Base-by-base conservation (phyloP, 805 yeast species). In the Lipomyces starkeyi region DNA sequence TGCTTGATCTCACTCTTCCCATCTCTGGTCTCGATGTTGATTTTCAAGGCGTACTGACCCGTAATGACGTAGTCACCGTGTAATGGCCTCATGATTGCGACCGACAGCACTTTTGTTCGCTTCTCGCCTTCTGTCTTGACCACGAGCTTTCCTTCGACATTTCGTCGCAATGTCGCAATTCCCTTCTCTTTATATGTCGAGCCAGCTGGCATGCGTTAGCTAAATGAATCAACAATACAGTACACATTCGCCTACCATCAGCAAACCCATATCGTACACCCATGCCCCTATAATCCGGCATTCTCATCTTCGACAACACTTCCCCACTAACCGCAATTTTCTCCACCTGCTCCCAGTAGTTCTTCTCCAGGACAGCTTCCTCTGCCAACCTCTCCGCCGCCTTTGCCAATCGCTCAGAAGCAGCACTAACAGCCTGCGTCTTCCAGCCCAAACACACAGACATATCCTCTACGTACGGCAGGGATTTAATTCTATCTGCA, bases 261-360 rank as follows among this genome's bases (percentile, higher is more conserved):
- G 90, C 93, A 79, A 86, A 94, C 0, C 98, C 98, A 75, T 90
- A 95, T 74, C 91, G 91, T 49, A 94, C 89, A 3, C 94, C 96
- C 56, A 93, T 80, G 9, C 86, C 85, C 22, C 86, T 82, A 0
- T 83, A 77, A 6, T 83, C 82, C 7, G 87, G 87, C 65, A 86
- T 88, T 63, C 87, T 83, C 32, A 88, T 83, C 72, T 90, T 91
- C 74, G 89, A 88, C 13, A 93, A 77, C 0, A 88, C 87, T 75
- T 91, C 97, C 65, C 83, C 84, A 25, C 74, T 71, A 40, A 76
- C 74, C 8, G 78, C 84, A 3, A 84, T 79, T 7, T 79, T 78
- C 25, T 79, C 69, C 61, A 84, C 76, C 65, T 83, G 84, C 61
- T 82, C 80, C 95, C 97, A 91, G 74, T 90, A 92, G 32, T 76